Evolutionary conservation across 495 filamentous ascomycete species (phyloP), one percentile per base, ranked within the genome.

Genomic region (Astrothelium subdiscretum): DNA sequence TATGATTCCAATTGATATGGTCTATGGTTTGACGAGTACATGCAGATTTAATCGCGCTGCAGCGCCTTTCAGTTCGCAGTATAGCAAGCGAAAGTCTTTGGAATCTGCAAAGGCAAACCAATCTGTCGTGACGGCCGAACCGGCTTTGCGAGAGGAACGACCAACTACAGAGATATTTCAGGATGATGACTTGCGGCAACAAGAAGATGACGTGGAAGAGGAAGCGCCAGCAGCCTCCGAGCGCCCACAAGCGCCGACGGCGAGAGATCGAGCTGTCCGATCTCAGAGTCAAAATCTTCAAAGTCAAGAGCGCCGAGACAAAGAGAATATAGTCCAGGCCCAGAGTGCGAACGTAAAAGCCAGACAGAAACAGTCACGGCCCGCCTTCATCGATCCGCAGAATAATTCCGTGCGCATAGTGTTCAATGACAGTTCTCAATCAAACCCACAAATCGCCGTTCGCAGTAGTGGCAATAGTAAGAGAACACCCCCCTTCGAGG

Each of bases 341-440:
- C 72, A 70, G 60, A 68, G 72, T 31, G 69, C 73, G 27, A 65
- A 65, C 48, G 20, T n/a, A 29, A 26, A 48, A 31, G 27, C 62
- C 59, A 20, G 24, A 35, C 31, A 63, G 59, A 59, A 63, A 42
- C 63, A 64, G 27, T 60, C 65, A 35, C 63, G 66, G 27, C 32
- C 42, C 54, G 60, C 60, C 1, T 71, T 80, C 15, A 61, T 76
- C 18, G 78, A 80, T 66, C 69, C 59, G 10, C 77, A 81, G 60
- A 43, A 63, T 2, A 64, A 70, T 62, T 77, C 75, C 13, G 43
- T 64, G 32, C 58, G 70, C 22, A 59, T 78, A 24, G 44, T 40
- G 26, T 77, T 70, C 57, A 67, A 71, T 64, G 67, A 69, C 11
- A 12, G 67, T 31, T 61, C 66, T 54, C 66, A 69, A 35, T 62